A percentile compares a stretch with the other conserved stretches of the same genome.
Evolutionary conservation across 2,329 filamentous ascomycete genomes (phyloP).

Genomic region (Penicillium fuscoglaucum): DNA sequence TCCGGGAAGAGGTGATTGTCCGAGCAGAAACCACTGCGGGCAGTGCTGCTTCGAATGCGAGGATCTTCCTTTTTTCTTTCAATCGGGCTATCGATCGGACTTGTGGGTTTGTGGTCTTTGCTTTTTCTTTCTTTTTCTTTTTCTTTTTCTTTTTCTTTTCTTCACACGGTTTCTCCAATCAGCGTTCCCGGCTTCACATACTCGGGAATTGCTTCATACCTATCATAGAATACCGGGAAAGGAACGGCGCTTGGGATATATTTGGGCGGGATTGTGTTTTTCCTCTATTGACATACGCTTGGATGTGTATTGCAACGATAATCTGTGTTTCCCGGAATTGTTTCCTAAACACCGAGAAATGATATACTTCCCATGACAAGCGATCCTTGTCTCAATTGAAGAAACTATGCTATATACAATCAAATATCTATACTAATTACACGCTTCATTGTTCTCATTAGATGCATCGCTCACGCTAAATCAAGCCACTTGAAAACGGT

Average conservation of each 20-base stretch:
- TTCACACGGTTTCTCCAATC: not conserved
- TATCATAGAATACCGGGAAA: not conserved
- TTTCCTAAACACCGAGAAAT: not conserved
- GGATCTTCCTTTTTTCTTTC: slow-evolving; percentile 1
- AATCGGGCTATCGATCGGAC: slow-evolving; percentile 7
- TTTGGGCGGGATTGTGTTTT: not conserved
- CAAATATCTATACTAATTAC: slow-evolving; percentile 8
- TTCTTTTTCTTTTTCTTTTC: not conserved
- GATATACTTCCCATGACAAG: slow-evolving; percentile 1
- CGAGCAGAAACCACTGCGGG: slow-evolving; percentile 8
- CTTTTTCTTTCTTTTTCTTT: not conserved
- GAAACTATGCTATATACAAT: slow-evolving; percentile 3
- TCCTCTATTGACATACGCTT: not conserved
- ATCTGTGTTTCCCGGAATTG: not conserved
- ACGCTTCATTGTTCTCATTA: slow-evolving; percentile 12
- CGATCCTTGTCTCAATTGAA: slow-evolving; percentile 7
- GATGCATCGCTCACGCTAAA: not conserved
- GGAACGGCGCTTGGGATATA: slow-evolving; percentile 2
- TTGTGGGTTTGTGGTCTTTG: not conserved
- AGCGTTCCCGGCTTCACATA: not conserved
- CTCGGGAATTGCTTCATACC: not conserved
- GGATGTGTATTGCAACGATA: not conserved
- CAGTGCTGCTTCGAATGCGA: slow-evolving; percentile 16
- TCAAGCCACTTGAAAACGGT: not conserved
- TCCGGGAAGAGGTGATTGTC: not conserved